A percentile compares a stretch with the other conserved stretches of the same genome.
Evolutionary conservation across 1,284 basidiomycete species (phyloP).

Genomic region (Pseudozyma sp.): DNA sequence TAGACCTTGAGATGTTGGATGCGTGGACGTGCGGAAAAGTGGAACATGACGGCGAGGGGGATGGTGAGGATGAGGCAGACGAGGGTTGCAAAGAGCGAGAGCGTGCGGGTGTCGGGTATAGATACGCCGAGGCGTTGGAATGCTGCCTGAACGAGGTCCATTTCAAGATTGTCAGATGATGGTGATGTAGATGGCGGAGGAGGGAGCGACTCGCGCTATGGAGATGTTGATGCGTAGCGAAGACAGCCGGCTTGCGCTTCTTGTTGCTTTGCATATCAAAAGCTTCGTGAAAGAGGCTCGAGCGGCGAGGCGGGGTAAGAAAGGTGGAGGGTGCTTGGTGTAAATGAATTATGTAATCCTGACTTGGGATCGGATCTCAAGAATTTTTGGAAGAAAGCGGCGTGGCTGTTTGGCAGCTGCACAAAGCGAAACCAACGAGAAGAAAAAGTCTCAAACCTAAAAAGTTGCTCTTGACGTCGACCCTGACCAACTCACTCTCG

Average conservation of each 20-base stretch:
- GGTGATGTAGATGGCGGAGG: no score
- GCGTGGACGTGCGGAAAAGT: conserved; percentile 28
- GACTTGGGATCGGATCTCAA: conserved; percentile 5
- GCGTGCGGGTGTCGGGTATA: conserved; percentile 29
- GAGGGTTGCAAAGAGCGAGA: conserved; percentile 35
- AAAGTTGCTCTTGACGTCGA: not conserved
- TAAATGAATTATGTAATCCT: not conserved
- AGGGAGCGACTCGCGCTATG: not conserved
- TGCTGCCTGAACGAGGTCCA: conserved; percentile 38
- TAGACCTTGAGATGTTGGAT: conserved; percentile 64
- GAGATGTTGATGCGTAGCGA: not conserved
- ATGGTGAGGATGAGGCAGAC: conserved; percentile 29
- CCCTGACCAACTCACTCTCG: no score
- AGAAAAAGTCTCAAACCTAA: not conserved
- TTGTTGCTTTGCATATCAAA: conserved; percentile 1
- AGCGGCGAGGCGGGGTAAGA: not conserved
- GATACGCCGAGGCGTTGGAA: conserved; percentile 26
- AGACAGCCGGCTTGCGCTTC: no score
- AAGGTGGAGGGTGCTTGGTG: not conserved
- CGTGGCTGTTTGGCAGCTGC: no score
- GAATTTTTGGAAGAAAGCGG: not conserved
- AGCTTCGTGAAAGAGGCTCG: not conserved
- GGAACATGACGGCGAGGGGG: conserved; percentile 30
- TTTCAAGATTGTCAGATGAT: not conserved
- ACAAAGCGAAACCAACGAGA: no score